These are phyloP conservation scores for Trichoderma sp. DNA, from an alignment of 2,329 filamentous ascomycete genomes.

Conservation along the genomic window DNA sequence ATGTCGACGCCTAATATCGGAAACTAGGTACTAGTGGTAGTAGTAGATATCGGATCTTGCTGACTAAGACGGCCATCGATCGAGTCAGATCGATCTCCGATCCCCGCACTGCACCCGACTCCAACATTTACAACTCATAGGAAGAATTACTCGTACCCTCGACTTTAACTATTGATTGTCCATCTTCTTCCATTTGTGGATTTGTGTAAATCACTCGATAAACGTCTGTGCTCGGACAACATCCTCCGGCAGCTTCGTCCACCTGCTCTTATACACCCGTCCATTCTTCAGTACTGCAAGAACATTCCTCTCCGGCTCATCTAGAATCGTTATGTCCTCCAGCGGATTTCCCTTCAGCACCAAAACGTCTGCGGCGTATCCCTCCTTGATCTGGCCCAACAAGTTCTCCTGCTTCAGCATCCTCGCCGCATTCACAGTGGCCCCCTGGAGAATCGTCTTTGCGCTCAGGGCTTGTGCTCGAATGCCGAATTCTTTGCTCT, in stretches of 20 bases:
- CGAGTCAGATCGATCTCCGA: not conserved
- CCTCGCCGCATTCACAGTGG: conserved; percentile 51
- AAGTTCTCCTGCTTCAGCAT: conserved; percentile 49
- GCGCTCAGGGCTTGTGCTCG: conserved; percentile 31
- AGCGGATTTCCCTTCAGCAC: conserved; percentile 56
- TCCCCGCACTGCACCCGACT: no score
- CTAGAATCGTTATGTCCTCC: conserved; percentile 55
- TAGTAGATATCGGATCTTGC: not conserved
- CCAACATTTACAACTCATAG: not conserved
- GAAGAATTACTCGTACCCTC: not conserved
- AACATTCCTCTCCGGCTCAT: conserved; percentile 49
- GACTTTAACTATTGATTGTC: not conserved
- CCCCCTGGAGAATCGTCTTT: conserved; percentile 34
- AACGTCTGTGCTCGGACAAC: not conserved
- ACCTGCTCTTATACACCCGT: conserved; percentile 37
- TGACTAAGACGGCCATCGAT: conserved; percentile 7
- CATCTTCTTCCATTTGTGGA: no score
- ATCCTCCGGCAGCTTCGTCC: conserved; percentile 29
- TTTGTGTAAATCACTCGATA: no score
- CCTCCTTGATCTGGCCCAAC: conserved; percentile 54
- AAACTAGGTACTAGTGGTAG: not conserved
- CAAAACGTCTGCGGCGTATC: conserved; percentile 56
- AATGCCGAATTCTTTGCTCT: conserved; percentile 39
- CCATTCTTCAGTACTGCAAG: conserved; percentile 59
- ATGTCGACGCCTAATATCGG: not conserved